These are phyloP conservation scores for Naganishia friedmannii DNA, from an alignment of 768 basidiomycete genomes.

Conservation along the genomic window DNA sequence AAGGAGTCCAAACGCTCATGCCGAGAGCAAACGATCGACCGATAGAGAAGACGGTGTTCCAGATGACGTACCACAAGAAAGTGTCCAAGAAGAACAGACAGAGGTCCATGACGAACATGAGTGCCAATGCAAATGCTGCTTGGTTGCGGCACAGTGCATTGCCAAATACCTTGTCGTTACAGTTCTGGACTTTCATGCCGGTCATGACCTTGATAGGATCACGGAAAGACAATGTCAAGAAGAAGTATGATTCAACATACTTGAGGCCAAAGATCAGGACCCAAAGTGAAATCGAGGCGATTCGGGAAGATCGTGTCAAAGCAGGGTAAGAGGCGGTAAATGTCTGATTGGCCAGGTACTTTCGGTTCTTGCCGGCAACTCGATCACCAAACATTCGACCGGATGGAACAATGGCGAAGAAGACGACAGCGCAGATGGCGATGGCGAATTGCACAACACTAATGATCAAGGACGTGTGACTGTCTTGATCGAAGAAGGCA, in stretches of 20 bases:
- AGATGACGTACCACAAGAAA: slow-evolving; percentile 99
- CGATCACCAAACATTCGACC: slow-evolving; percentile 99
- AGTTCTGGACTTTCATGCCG: slow-evolving; percentile 90
- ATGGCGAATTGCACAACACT: slow-evolving; percentile 96
- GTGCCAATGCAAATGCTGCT: slow-evolving; percentile 86
- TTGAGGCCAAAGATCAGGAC: slow-evolving; percentile 92
- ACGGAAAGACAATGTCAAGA: slow-evolving; percentile 89
- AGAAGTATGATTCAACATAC: slow-evolving; percentile 95
- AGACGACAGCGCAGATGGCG: slow-evolving; percentile 75
- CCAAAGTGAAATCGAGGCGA: slow-evolving; percentile 81
- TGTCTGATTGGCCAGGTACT: slow-evolving; percentile 96
- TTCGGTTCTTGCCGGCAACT: slow-evolving; percentile 88
- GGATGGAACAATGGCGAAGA: slow-evolving; percentile 89
- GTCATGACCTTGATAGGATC: slow-evolving; percentile 94
- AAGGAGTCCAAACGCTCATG: slow-evolving; percentile 97
- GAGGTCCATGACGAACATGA: slow-evolving; percentile 99
- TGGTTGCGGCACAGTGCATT: slow-evolving; percentile 81
- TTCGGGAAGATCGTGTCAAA: slow-evolving; percentile 63
- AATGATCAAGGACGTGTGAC: slow-evolving; percentile 75
- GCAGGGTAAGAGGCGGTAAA: slow-evolving; percentile 93
- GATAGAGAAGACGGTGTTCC: slow-evolving; percentile 80
- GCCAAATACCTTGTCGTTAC: slow-evolving; percentile 82
- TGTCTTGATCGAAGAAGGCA: slow-evolving; percentile 70
- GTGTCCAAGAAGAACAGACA: slow-evolving; percentile 98
- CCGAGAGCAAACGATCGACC: slow-evolving; percentile 78